A percentile compares a stretch with the other conserved stretches of the same genome.
These are phyloP conservation scores for Novymonas esmeraldas DNA, from an alignment of 208 protist species.

Conservation along the genomic window DNA sequence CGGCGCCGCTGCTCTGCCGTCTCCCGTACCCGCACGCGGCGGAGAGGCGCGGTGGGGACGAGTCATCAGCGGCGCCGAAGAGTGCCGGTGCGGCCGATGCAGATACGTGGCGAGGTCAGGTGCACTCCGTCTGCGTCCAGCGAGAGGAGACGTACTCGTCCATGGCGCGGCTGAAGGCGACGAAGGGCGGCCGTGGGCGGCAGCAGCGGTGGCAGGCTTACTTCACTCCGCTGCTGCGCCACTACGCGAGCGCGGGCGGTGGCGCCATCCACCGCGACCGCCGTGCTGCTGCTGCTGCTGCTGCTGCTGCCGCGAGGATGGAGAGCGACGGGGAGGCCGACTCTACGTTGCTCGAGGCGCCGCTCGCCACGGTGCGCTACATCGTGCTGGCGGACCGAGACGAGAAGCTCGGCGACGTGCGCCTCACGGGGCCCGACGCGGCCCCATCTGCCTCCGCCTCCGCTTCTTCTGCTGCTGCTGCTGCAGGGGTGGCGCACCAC, in stretches of 20 bases:
- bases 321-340: conserved; percentile 9
- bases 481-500: no score
- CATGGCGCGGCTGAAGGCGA: conserved; percentile 28
- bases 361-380: conserved; percentile 20
- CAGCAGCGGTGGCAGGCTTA: conserved; percentile 62
- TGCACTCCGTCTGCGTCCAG: conserved; percentile 46
- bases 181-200: conserved; percentile 54
- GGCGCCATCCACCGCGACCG: conserved; percentile 10
- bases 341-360: conserved; percentile 29
- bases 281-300: not conserved
- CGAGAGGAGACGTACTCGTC: conserved; percentile 34
- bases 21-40: conserved; percentile 44
- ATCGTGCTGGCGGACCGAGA: conserved; percentile 42
- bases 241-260: conserved; percentile 33
- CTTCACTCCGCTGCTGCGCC: conserved; percentile 55
- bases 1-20: conserved; percentile 26
- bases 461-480: not conserved
- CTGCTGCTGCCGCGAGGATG: not conserved
- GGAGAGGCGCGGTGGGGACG: no score
- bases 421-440: not conserved
- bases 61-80: no score
- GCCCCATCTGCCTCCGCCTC: not conserved
- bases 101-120: conserved; percentile 29
- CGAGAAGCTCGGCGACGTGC: conserved; percentile 32
- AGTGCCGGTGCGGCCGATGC: not conserved